These are phyloP conservation scores for Cupressus sempervirens DNA, from an alignment of 75 land plant species.

Conservation along the genomic window DNA sequence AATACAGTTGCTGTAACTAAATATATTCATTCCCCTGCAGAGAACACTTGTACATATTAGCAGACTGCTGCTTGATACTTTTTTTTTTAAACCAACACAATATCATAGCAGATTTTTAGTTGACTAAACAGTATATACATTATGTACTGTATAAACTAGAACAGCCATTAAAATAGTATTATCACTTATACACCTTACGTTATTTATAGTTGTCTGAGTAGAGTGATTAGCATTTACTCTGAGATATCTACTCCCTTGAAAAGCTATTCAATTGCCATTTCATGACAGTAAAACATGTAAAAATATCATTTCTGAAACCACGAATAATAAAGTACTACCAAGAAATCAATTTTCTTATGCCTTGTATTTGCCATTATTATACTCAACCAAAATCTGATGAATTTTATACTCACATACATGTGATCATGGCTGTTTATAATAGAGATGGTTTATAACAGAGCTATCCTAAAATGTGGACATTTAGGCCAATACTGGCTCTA, in stretches of 20 bases:
- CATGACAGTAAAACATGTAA: not conserved
- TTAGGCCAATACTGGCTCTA: not conserved
- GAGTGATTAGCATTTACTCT: not conserved
- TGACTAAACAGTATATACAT: not conserved
- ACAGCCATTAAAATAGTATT: not conserved
- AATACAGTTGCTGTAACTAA: too few species aligned
- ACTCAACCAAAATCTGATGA: not conserved
- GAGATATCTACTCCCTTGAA: not conserved
- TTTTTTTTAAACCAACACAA: not conserved
- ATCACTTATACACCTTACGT: not conserved
- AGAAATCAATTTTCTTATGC: not conserved
- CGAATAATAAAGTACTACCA: not conserved
- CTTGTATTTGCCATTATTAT: not conserved
- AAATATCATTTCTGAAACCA: not conserved
- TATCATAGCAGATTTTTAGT: not conserved
- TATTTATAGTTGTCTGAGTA: not conserved
- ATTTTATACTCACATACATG: not conserved
- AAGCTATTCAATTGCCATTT: not conserved
- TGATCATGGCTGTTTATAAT: not conserved
- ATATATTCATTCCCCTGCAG: not conserved
- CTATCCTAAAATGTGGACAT: not conserved
- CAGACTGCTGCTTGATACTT: not conserved
- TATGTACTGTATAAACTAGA: not conserved
- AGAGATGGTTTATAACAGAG: not conserved
- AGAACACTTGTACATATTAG: not conserved